Evolutionary conservation across 139 green algal species (phyloP), one percentile per base, ranked within the genome.

Genomic region (Haematococcus lacustris): DNA sequence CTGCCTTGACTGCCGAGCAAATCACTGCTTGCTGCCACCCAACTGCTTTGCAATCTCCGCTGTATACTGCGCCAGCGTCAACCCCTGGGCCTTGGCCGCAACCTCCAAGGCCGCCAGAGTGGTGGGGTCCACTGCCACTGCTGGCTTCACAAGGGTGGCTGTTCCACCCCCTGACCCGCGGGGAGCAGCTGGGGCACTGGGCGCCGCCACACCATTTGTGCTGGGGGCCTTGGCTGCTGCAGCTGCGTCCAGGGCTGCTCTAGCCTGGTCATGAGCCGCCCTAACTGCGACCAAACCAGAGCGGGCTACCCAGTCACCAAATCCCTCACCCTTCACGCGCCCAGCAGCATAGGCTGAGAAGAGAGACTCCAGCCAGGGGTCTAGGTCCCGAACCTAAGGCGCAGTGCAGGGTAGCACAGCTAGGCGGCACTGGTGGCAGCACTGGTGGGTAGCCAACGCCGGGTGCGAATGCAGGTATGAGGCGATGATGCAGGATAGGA

Each of bases 331-430:
- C 3, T 72, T 68, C 64, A 68, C 73, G 34, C 81, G 63, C 37
- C 38, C n/a, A 30, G 38, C 34, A 26, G 50, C 57, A 40, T 85
- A 98, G 30, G 87, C 73, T 34, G 75, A 80, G 43, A 99, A 90
- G 17, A 99, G 73, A n/a, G 96, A 94, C 87, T 98, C 93, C 51
- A 99, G 80, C 50, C 86, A 91, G 13, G 82, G 73, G 89, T 98
- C 96, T 66, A 99, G 71, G 72, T 98, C 89, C 71, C 90, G 77
- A 37, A 92, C 43, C 62, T 78, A n/a, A n/a, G n/a, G n/a, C n/a
- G n/a, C n/a, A n/a, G n/a, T n/a, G n/a, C n/a, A n/a, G n/a, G n/a
- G n/a, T n/a, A n/a, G n/a, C n/a, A n/a, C n/a, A n/a, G n/a, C n/a
- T n/a, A n/a, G n/a, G n/a, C n/a, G n/a, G n/a, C n/a, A n/a, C n/a